Evolutionary conservation across 2,329 filamentous ascomycete genomes (phyloP).

Genomic region (Scedosporium dehoogii): DNA sequence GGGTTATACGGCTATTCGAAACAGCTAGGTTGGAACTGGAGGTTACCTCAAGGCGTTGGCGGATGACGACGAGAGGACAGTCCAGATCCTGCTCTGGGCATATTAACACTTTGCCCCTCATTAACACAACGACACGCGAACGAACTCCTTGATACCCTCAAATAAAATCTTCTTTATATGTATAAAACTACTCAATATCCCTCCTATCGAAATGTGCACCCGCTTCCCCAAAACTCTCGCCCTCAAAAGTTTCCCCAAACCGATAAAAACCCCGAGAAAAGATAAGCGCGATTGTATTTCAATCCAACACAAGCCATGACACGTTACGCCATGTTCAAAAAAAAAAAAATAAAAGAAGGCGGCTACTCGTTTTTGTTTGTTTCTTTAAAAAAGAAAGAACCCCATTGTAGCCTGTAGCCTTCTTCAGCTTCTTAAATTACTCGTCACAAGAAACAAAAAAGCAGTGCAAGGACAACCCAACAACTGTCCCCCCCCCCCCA

Average conservation of each 20-base stretch:
- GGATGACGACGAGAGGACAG: too few species aligned
- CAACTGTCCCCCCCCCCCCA: too few species aligned
- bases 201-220: not conserved
- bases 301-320: not conserved
- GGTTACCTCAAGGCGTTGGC: too few species aligned
- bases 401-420: constrained; percentile 3
- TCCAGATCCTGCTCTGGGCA: too few species aligned
- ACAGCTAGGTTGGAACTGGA: too few species aligned
- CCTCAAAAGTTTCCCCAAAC: not conserved
- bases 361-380: constrained; percentile 10
- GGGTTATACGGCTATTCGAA: too few species aligned
- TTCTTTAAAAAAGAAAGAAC: not conserved
- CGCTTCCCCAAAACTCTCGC: not conserved
- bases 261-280: not conserved
- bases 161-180: not conserved
- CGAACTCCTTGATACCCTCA: not conserved
- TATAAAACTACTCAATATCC: not conserved
- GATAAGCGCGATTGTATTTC: constrained; percentile 1
- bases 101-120: too few species aligned
- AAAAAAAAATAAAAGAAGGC: constrained; percentile 1
- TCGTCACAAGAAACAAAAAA: constrained; percentile 10
- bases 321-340: not conserved
- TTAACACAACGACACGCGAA: too few species aligned
- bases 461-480: too few species aligned
- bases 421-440: constrained; percentile 10